These are phyloP conservation scores for Rhododendron molle DNA, from an alignment of 148 eudicot genomes.

Conservation along the genomic window DNA sequence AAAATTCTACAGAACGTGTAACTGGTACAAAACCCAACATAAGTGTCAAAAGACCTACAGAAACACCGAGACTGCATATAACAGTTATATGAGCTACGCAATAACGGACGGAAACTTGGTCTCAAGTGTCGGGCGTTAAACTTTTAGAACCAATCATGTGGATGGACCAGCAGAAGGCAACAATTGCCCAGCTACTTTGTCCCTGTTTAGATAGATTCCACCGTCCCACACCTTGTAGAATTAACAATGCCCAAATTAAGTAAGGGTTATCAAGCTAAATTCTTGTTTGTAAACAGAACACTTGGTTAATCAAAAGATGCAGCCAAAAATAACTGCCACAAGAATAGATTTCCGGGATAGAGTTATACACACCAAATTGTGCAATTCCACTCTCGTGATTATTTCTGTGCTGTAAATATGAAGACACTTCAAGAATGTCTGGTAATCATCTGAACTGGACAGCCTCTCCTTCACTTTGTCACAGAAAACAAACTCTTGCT, in stretches of 20 bases:
- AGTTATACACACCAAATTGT: conserved; percentile 62
- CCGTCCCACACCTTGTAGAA: not conserved
- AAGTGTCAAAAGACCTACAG: not conserved
- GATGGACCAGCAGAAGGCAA: not conserved
- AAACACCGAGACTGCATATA: not conserved
- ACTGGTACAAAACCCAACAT: not conserved
- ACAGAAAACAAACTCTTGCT: conserved; percentile 72
- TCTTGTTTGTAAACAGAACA: not conserved
- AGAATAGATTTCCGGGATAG: conserved; percentile 1
- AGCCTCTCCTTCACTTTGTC: conserved; percentile 94
- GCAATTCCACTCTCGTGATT: conserved; percentile 78
- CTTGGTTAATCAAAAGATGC: conserved; percentile 1
- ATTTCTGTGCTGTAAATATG: conserved; percentile 95
- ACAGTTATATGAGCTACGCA: not conserved
- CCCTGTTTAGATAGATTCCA: not conserved
- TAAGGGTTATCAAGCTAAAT: not conserved
- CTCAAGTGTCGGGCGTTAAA: not conserved
- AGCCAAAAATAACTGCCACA: not conserved
- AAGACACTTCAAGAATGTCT: conserved; percentile 95
- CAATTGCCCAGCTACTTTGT: not conserved
- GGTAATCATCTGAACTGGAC: conserved; percentile 72
- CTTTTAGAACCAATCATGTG: not conserved
- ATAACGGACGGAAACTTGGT: not conserved
- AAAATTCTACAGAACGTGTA: not conserved
- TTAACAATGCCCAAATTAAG: not conserved